Base-by-base conservation (phyloP, 2,329 filamentous ascomycete genomes). In the Escovopsis sp. region DNA sequence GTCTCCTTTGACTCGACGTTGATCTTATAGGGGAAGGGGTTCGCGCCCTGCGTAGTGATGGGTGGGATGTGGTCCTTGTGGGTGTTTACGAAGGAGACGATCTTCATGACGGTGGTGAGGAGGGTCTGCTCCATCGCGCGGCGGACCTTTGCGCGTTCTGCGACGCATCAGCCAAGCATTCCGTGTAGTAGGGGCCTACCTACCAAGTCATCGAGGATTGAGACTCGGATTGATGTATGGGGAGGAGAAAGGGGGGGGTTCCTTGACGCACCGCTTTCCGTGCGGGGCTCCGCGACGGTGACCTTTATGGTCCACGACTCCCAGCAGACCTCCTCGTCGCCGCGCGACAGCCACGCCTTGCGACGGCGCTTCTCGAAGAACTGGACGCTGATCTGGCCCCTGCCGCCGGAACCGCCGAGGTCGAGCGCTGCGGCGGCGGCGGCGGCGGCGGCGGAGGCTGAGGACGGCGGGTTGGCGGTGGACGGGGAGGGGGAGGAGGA, bases 21-120 rank as follows among this genome's bases (percentile, higher is more conserved):
- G 56, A 96, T 94, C 60, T 88, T 82, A 62, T 94, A 96, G 1
- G 89, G 89, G 56, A 96, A 98, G 0, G 91, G 89, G 59, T 96
- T 96, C 38, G 83, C 85, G 56, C 80, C 87, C 16, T 87, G 91
- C 8, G 87, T 94, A 49, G 87, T 95, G 53, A 96, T 96, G 39
- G 89, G 91, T 1, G 91, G 91, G 50, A 98, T 96, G 61, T 96
- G 91, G 55, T 93, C 85, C 59, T 93, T 94, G 62, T 95, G 83
- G 40, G 76, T 68, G 63, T 94, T 94, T 53, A 85, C 87, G 41
- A 84, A 82, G 47, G 79, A 81, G 51, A 95, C 76, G 53, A 95
- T 89, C 63, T 94, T 94, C 68, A 94, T 76, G 44, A 84, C 83
- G 7, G 87, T 84, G 47, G 86, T 84, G 48, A 87, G 77, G 42